These are phyloP conservation scores for Radiomyces spectabilis DNA, from an alignment of 192 early-diverging fungal genomes.

Conservation along the genomic window DNA sequence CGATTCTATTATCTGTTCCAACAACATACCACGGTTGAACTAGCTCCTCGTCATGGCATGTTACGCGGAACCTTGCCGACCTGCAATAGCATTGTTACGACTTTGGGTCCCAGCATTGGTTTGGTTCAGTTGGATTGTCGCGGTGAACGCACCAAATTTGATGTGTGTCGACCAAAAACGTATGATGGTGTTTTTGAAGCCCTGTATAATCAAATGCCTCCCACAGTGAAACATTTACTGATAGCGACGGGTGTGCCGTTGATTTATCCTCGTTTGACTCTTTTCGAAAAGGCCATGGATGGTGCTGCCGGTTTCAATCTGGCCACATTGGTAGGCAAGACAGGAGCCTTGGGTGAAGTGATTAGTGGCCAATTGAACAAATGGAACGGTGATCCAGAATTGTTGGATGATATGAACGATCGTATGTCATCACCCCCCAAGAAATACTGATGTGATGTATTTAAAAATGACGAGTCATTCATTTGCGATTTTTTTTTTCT, in stretches of 20 bases:
- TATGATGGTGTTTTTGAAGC: constrained; percentile 53
- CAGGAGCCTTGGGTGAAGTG: constrained; percentile 39
- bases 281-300: constrained; percentile 60
- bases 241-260: constrained; percentile 68
- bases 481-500: constrained; percentile 1
- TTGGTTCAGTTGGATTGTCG: constrained; percentile 66
- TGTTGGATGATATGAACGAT: constrained; percentile 84
- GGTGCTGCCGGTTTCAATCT: constrained; percentile 45
- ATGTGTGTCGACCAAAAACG: constrained; percentile 49
- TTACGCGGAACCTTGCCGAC: constrained; percentile 24
- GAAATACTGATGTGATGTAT: not conserved
- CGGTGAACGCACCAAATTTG: constrained; percentile 57
- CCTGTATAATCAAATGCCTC: constrained; percentile 42
- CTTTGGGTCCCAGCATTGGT: constrained; percentile 58
- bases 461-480: not conserved
- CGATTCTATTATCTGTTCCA: constrained; percentile 84
- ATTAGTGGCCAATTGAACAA: constrained; percentile 22
- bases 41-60: constrained; percentile 52
- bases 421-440: constrained; percentile 27
- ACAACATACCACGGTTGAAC: constrained; percentile 60
- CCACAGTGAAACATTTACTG: constrained; percentile 56
- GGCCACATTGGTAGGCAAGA: constrained; percentile 49
- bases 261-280: constrained; percentile 64
- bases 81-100: constrained; percentile 56
- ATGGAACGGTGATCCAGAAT: constrained; percentile 74